Evolutionary conservation across 2,329 filamentous ascomycete genomes (phyloP).

Genomic region (Colletotrichum horii): DNA sequence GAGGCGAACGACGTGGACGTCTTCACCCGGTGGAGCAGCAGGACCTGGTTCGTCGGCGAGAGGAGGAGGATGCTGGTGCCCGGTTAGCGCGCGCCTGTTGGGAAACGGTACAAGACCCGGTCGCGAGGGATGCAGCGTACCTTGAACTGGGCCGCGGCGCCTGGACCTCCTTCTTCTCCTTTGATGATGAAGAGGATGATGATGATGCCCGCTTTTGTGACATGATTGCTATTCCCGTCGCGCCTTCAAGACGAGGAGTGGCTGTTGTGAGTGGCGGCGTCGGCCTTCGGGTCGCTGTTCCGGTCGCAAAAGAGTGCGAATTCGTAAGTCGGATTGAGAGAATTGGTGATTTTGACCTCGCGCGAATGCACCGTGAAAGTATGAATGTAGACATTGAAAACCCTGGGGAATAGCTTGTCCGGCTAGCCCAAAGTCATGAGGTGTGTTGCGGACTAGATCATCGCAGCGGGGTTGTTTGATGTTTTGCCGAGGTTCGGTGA

Average conservation of each 20-base stretch:
- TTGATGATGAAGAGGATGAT: constrained; percentile 5
- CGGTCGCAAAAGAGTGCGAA: not conserved
- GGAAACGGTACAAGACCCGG: no score
- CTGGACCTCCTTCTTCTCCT: constrained; percentile 30
- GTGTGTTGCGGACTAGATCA: not conserved
- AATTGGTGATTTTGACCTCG: not conserved
- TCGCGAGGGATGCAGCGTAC: constrained; percentile 25
- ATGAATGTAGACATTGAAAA: not conserved
- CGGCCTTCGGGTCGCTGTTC: not conserved
- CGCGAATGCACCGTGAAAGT: not conserved
- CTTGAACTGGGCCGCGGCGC: constrained; percentile 69
- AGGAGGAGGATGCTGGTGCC: constrained; percentile 70
- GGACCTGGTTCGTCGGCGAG: constrained; percentile 84
- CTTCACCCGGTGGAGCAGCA: constrained; percentile 85
- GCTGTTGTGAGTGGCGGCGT: not conserved
- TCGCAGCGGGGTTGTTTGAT: not conserved
- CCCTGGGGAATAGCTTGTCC: not conserved
- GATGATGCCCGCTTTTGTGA: constrained; percentile 12
- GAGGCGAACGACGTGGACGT: constrained; percentile 86
- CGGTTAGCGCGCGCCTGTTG: constrained; percentile 11
- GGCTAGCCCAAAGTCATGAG: not conserved
- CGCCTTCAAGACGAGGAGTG: not conserved
- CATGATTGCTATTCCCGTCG: not conserved
- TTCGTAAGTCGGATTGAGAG: not conserved
- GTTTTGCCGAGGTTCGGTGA: constrained; percentile 21